A percentile compares a stretch with the other conserved stretches of the same genome.
phyloP scores from a whole-genome alignment of 495 filamentous ascomycete genomes.

The Stereocaulon alpinum region DNA sequence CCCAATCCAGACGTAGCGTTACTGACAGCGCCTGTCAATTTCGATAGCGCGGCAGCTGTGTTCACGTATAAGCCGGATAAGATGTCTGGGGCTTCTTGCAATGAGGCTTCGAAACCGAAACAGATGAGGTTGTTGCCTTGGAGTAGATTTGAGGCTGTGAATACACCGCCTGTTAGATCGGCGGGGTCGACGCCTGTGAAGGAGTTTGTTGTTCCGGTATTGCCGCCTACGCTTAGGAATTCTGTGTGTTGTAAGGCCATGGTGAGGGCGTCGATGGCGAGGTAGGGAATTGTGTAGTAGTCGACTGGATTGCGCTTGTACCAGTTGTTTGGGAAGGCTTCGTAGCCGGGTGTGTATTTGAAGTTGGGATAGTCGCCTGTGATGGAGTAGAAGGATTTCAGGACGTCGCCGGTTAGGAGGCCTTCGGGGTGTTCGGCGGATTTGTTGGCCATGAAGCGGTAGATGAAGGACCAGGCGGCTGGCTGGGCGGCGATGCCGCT shows the following conservation, averaged over 20 bases:
- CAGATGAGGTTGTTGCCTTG: conserved; percentile 40
- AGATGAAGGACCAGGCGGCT: conserved; percentile 34
- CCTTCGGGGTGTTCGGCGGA: conserved; percentile 29
- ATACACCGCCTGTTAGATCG: conserved; percentile 42
- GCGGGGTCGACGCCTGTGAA: conserved; percentile 42
- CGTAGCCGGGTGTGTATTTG: conserved; percentile 35
- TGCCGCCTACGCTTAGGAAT: conserved; percentile 42
- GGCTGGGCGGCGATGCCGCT: conserved; percentile 45
- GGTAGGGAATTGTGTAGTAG: conserved; percentile 32
- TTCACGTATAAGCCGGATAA: conserved; percentile 31
- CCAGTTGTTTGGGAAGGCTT: conserved; percentile 40
- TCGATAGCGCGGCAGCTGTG: conserved; percentile 25
- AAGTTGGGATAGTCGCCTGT: conserved; percentile 31
- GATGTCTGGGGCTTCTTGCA: conserved; percentile 35
- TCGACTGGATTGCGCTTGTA: conserved; percentile 41
- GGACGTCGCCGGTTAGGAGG: conserved; percentile 28
- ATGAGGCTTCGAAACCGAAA: conserved; percentile 34
- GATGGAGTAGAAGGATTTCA: conserved; percentile 40
- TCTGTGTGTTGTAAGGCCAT: conserved; percentile 26
- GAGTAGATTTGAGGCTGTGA: conserved; percentile 31
- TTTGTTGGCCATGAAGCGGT: conserved; percentile 31
- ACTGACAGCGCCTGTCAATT: conserved; percentile 11
- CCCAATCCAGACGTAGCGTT: conserved; percentile 17
- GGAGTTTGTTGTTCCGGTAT: conserved; percentile 43
- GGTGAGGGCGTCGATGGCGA: conserved; percentile 27